phyloP scores from a whole-genome alignment of 1,284 basidiomycete genomes.

The Coriolopsis trogii region DNA sequence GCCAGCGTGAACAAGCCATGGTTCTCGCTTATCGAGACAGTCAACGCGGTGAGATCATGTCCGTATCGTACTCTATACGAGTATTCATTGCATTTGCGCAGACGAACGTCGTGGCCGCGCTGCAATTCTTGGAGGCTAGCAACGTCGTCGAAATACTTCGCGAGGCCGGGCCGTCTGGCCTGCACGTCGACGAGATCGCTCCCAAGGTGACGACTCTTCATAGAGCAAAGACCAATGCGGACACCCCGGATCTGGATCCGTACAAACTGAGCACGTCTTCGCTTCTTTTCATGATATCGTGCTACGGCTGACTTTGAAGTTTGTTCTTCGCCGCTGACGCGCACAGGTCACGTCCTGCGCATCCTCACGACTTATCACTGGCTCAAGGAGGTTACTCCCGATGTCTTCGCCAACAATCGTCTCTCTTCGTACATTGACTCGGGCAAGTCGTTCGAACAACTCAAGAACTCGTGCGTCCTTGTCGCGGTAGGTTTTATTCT shows the following conservation, averaged over 20 bases:
- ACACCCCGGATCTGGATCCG: conserved; percentile 4
- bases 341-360: conserved; percentile 61
- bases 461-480: conserved; percentile 35
- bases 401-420: conserved; percentile 69
- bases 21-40: conserved; percentile 59
- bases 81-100: not conserved
- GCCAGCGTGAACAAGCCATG: conserved; percentile 67
- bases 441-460: conserved; percentile 49
- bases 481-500: not conserved
- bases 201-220: conserved; percentile 9
- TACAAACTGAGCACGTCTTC: conserved; percentile 3
- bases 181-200: conserved; percentile 60
- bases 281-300: no score
- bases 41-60: conserved; percentile 47
- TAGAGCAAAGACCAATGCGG: not conserved
- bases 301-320: not conserved
- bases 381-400: conserved; percentile 60
- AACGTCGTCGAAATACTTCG: conserved; percentile 70
- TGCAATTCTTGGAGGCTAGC: conserved; percentile 67
- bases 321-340: not conserved
- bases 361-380: conserved; percentile 73
- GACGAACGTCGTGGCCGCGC: conserved; percentile 54
- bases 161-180: conserved; percentile 56
- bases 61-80: not conserved
- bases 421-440: conserved; percentile 66